Conservation (phyloP, 228 moss, liverwort and hornwort species). For the Sphagnum magellanicum region DNA sequence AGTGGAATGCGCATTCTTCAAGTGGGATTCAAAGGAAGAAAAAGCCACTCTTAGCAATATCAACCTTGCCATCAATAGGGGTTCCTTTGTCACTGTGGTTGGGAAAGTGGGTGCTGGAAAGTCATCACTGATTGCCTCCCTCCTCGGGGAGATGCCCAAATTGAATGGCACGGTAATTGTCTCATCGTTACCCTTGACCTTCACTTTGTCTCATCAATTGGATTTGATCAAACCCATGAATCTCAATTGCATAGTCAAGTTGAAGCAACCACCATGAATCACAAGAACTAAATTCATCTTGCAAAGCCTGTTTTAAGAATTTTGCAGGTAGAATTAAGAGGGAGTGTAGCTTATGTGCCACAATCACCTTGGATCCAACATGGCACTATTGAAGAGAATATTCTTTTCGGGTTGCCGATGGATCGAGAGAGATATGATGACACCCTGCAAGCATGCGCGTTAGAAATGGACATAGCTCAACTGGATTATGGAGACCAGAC, state of each 20-base stretch:
- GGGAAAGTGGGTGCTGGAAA: constrained; percentile 79
- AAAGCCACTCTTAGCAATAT: constrained; percentile 34
- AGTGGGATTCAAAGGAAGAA: constrained; percentile 38
- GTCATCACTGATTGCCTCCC: constrained; percentile 52
- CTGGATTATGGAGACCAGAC: constrained; percentile 58
- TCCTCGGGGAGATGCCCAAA: constrained; percentile 68
- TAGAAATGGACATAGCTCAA: constrained; percentile 51
- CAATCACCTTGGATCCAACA: constrained; percentile 79
- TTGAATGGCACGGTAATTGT: constrained; percentile 48
- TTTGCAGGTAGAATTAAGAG: constrained; percentile 47
- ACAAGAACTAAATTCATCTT: background rate
- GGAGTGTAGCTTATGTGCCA: constrained; percentile 64
- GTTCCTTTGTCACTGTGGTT: constrained; percentile 61
- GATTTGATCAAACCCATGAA: background rate
- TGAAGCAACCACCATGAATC: background rate
- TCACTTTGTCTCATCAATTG: background rate
- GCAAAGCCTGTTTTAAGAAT: background rate
- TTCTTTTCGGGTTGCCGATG: constrained; percentile 54
- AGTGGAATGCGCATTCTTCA: constrained; percentile 44
- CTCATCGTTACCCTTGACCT: background rate
- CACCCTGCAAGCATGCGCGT: constrained; percentile 38
- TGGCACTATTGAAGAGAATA: constrained; percentile 65
- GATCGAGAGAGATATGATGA: constrained; percentile 39
- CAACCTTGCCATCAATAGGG: constrained; percentile 35
- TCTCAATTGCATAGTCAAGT: background rate